These are phyloP conservation scores for Protostelium mycophagum DNA, from an alignment of 78 protist genomes.

Conservation along the genomic window DNA sequence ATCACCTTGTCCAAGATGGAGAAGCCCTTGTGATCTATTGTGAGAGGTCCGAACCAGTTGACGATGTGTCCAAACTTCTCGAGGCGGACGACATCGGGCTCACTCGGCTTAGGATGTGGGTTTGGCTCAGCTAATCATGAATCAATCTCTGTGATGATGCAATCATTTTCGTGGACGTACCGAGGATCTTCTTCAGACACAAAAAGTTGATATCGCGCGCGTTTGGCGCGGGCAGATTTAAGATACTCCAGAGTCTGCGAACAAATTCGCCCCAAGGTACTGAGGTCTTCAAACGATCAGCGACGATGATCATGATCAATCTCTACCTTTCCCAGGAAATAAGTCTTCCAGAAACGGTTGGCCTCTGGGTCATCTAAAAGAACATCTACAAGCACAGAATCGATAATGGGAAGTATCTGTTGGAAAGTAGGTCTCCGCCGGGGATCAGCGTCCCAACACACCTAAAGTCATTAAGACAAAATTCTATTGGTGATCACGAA, in stretches of 20 bases:
- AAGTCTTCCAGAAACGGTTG: background rate
- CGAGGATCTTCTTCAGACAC: background rate
- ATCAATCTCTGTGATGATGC: background rate
- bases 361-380: background rate
- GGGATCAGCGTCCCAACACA: background rate
- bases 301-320: background rate
- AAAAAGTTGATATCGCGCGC: background rate
- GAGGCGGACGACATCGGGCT: slow-evolving; percentile 43
- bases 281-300: background rate
- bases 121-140: background rate
- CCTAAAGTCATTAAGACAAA: too few relatives aligned
- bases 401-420: background rate
- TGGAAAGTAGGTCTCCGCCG: background rate
- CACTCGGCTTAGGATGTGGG: background rate
- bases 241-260: background rate
- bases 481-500: too few relatives aligned
- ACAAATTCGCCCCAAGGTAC: background rate
- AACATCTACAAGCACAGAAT: background rate
- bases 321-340: background rate
- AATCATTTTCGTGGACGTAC: background rate
- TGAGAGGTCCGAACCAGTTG: slow-evolving; percentile 67
- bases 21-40: slow-evolving; percentile 11
- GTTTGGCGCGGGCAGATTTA: background rate
- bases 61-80: slow-evolving; percentile 47
- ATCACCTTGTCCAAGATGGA: slow-evolving; percentile 29